Percentiles rank a stretch among this genome's conserved stretches.
Evolutionary conservation across 2,329 filamentous ascomycete species (phyloP).

Genomic region (Thermothelomyces thermophilus): DNA sequence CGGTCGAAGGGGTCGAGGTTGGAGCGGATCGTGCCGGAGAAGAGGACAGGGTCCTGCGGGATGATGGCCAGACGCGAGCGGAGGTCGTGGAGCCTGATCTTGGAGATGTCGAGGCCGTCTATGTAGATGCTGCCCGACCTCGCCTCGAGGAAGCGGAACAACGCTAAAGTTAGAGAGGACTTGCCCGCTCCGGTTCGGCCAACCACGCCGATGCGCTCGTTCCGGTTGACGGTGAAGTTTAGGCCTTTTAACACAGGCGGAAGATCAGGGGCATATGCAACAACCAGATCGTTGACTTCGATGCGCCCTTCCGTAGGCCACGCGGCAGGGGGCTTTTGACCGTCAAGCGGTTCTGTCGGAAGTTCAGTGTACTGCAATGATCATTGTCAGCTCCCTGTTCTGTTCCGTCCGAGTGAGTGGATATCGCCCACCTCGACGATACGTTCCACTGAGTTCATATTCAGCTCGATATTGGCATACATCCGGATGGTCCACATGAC

Average conservation of each 20-base stretch:
- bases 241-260: constrained; percentile 64
- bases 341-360: constrained; percentile 58
- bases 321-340: constrained; percentile 55
- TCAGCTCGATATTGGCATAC: constrained; percentile 65
- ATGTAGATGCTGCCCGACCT: constrained; percentile 59
- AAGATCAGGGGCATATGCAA: constrained; percentile 64
- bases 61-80: constrained; percentile 74
- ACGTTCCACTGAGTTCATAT: constrained; percentile 73
- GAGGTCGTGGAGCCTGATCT: constrained; percentile 61
- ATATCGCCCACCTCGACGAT: constrained; percentile 54
- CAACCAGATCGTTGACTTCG: constrained; percentile 66
- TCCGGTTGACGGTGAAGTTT: constrained; percentile 58
- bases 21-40: constrained; percentile 68
- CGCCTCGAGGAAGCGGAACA: constrained; percentile 72
- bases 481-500: constrained; percentile 61
- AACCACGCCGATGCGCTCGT: constrained; percentile 68
- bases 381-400: not conserved
- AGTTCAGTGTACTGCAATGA: constrained; percentile 54
- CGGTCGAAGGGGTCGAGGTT: constrained; percentile 74
- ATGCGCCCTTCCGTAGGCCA: constrained; percentile 72
- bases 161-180: constrained; percentile 65
- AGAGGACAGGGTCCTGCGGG: constrained; percentile 75
- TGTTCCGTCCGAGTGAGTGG: not conserved
- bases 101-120: constrained; percentile 69
- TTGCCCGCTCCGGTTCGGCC: constrained; percentile 75